These are phyloP conservation scores for Ceratocystis eucalypticola DNA, from an alignment of 2,329 filamentous ascomycete species.

Conservation along the genomic window DNA sequence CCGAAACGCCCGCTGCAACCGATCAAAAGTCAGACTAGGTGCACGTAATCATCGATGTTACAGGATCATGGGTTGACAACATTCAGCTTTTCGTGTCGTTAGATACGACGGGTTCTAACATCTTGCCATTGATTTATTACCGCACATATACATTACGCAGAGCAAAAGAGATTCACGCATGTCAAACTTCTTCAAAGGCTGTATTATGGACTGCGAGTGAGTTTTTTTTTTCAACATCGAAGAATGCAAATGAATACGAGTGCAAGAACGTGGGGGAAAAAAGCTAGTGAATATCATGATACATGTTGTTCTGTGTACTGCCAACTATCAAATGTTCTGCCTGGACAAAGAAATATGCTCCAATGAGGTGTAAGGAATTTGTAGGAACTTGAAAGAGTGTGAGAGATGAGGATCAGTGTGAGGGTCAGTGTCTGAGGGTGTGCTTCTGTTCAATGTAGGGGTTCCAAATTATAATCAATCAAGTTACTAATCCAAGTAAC, in stretches of 20 bases:
- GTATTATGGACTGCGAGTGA: neutral
- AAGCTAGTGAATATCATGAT: slow-evolving; percentile 4
- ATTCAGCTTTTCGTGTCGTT: too few species aligned
- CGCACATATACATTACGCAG: neutral
- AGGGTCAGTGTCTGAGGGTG: neutral
- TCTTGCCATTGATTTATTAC: neutral
- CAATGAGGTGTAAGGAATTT: neutral
- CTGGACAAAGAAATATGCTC: slow-evolving; percentile 6
- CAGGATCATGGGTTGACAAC: too few species aligned
- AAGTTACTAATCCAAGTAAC: neutral
- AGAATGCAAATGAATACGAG: slow-evolving; percentile 2
- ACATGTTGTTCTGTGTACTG: slow-evolving; percentile 16
- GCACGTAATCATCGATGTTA: neutral
- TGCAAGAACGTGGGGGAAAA: slow-evolving; percentile 5
- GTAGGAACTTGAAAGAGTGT: neutral
- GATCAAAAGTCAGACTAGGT: neutral
- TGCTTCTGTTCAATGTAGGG: neutral
- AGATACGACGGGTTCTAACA: neutral
- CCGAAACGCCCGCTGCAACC: neutral
- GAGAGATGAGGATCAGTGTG: neutral
- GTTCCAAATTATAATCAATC: slow-evolving; percentile 5
- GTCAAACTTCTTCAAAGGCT: neutral
- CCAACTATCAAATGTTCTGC: slow-evolving; percentile 13
- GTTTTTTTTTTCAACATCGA: neutral
- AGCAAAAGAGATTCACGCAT: neutral